Base-by-base conservation (phyloP, 116 monocot genomes). In the Zostera marina region DNA sequence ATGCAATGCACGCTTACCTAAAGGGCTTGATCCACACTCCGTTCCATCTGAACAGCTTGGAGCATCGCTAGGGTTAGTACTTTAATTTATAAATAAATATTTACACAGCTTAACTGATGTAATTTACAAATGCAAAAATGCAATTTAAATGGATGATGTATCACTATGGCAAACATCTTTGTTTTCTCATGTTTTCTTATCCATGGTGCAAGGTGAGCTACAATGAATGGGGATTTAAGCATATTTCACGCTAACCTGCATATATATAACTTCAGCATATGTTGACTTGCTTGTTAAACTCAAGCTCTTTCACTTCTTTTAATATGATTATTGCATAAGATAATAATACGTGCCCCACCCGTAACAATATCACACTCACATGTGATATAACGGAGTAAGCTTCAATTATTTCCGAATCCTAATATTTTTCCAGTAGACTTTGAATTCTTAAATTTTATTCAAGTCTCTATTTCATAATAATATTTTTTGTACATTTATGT, bases 21-120 rank as follows among this genome's bases (percentile, higher is more conserved):
- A 77, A 69, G 96, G 80, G 39, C 96, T 98, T 59, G 90, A 98
- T 77, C 96, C 96, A 53, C 90, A 90, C 76, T 98, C 96, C 51
- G 83, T 98, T 68, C 86, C 90, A 61, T 68, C 80, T 70, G 82
- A 89, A 63, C 85, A 98, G 69, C 83, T 98, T 74, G 75, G 80
- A 19, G 89, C 90, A 51, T 98, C 96, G 49, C 68, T 98, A 16
- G 90, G 96, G 96, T 98, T 25, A 47, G 52, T 48, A 61, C 48
- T 67, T 66, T 17, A 22, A 12, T 16, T 46, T 13, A 44, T n/a
- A 61, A 46, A 9, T 44, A 44, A 45, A 46, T 44, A 14, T 23
- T 41, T 16, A 41, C 1, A 24, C 1, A 55, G 54, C 22, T 55
- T 5, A 32, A 32, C 32, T 3, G 32, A 2, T 55, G 26, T 32